phyloP scores from a whole-genome alignment of 2,329 filamentous ascomycete species.

The Monilinia aucupariae region DNA sequence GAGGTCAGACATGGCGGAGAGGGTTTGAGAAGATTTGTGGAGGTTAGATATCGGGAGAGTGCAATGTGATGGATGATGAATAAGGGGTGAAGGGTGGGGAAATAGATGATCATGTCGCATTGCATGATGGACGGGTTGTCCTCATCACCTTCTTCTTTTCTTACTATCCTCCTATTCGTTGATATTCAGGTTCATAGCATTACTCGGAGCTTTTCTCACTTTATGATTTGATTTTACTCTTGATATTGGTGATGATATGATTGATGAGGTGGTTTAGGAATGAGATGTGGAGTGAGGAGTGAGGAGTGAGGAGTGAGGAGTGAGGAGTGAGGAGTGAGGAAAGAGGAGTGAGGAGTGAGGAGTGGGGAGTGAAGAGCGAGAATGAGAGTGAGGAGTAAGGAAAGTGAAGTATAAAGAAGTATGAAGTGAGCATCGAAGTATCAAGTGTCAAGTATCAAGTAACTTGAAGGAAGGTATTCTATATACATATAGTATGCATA shows the following conservation, averaged over 20 bases:
- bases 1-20: not conserved
- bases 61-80: constrained; percentile 11
- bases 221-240: not conserved
- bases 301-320: not conserved
- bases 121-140: constrained; percentile 11
- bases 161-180: constrained; percentile 13
- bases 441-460: no score
- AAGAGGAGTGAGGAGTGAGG: not conserved
- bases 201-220: constrained; percentile 16
- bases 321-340: not conserved
- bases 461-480: no score
- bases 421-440: no score
- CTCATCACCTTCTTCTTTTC: constrained; percentile 13
- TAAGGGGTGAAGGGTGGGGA: constrained; percentile 1
- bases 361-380: not conserved
- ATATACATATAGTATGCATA: no score
- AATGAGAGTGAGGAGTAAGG: not conserved
- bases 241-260: not conserved
- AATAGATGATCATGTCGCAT: constrained; percentile 8
- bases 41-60: constrained; percentile 17
- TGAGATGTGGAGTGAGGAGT: not conserved
- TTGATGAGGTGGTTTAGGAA: not conserved
- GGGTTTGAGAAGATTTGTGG: constrained; percentile 5
- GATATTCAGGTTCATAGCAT: constrained; percentile 19
- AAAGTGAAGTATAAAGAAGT: not conserved